These are phyloP conservation scores for grape (Vitis vinifera) DNA, from an alignment of 164 flowering plant genomes.

Conservation along the genomic window DNA sequence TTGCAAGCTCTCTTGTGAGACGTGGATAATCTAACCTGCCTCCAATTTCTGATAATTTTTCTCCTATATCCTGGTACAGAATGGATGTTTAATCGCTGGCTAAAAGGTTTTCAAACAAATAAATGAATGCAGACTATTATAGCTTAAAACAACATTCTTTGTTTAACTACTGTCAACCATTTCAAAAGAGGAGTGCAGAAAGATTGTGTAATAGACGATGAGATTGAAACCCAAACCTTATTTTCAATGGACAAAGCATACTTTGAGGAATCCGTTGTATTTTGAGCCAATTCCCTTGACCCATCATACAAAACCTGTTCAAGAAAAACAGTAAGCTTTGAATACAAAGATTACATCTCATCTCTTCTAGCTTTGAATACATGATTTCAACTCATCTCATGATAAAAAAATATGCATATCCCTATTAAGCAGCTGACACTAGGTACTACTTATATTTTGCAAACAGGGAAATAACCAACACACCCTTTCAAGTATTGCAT, in stretches of 20 bases:
- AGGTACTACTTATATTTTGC: conserved; percentile 18
- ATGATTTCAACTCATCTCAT: conserved; percentile 4
- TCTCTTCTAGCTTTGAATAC: not conserved
- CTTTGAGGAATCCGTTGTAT: conserved; percentile 60
- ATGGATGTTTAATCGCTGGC: not conserved
- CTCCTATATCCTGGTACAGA: conserved; percentile 69
- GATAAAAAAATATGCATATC: not conserved
- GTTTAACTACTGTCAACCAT: not conserved
- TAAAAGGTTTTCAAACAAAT: not conserved
- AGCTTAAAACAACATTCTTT: not conserved
- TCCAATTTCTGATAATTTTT: conserved; percentile 85
- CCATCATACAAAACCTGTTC: conserved; percentile 84
- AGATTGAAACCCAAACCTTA: conserved; percentile 54
- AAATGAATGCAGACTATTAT: not conserved
- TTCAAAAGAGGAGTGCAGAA: not conserved
- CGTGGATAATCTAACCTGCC: conserved; percentile 78
- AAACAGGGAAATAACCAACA: conserved; percentile 80
- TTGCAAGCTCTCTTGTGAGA: conserved; percentile 74
- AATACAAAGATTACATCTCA: not conserved
- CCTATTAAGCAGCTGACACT: conserved; percentile 12
- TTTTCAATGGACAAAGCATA: conserved; percentile 71
- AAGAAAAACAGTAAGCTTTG: conserved; percentile 5
- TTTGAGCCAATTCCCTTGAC: conserved; percentile 82
- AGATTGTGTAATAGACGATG: not conserved
- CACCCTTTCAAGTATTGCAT: conserved; percentile 86